These are phyloP conservation scores for Phialocephala sp. DNA, from an alignment of 2,329 filamentous ascomycete genomes.

Conservation along the genomic window DNA sequence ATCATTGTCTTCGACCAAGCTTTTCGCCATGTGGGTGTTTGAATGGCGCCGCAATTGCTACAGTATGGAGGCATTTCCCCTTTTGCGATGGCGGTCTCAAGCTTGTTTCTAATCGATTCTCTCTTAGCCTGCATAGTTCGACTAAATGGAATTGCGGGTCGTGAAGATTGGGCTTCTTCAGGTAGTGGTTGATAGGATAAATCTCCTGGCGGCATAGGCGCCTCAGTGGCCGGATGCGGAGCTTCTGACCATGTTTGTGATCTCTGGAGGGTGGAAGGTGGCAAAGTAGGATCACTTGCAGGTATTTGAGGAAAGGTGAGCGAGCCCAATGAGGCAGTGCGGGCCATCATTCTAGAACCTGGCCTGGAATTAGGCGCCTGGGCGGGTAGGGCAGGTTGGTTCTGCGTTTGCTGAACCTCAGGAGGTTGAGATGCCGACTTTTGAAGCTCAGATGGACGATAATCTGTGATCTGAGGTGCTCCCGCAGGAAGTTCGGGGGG, in stretches of 20 bases:
- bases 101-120: conserved; percentile 52
- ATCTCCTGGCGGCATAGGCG: conserved; percentile 20
- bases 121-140: conserved; percentile 37
- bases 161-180: conserved; percentile 5
- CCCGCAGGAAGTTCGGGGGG: not conserved
- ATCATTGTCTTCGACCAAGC: conserved; percentile 80
- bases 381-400: conserved; percentile 11
- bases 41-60: conserved; percentile 90
- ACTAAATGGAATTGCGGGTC: conserved; percentile 22
- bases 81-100: conserved; percentile 70
- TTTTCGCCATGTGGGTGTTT: conserved; percentile 95
- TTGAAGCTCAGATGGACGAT: conserved; percentile 13
- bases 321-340: conserved; percentile 41
- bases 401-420: conserved; percentile 10
- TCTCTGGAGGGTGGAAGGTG: conserved; percentile 47
- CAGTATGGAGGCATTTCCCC: conserved; percentile 90
- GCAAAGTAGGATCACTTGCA: conserved; percentile 58
- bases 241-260: conserved; percentile 53
- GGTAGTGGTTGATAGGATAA: not conserved
- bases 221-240: conserved; percentile 49
- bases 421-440: conserved; percentile 6
- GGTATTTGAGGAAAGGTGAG: conserved; percentile 46
- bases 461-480: conserved; percentile 8
- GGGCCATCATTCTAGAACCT: conserved; percentile 46
- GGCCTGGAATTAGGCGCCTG: conserved; percentile 46